Percentiles rank a stretch among this genome's conserved stretches.
phyloP scores from a whole-genome alignment of 2,329 filamentous ascomycete species.

The Calonectria henricotiae region DNA sequence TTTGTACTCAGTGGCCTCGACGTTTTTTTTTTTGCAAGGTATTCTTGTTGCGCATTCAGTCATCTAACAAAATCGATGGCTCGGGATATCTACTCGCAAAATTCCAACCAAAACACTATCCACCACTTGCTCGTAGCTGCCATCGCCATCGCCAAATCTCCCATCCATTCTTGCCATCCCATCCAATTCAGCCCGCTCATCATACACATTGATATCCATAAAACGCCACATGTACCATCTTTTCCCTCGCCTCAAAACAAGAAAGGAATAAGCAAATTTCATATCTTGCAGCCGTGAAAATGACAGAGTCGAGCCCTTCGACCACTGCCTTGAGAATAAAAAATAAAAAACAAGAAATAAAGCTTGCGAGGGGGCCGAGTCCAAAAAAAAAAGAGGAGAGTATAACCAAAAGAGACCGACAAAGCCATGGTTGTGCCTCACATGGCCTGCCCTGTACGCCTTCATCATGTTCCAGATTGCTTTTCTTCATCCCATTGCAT shows the following conservation, averaged over 20 bases:
- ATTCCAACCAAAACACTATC: constrained; percentile 32
- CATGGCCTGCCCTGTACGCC: constrained; percentile 48
- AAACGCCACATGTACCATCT: constrained; percentile 50
- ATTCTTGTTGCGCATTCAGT: constrained; percentile 42
- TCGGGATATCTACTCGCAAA: constrained; percentile 50
- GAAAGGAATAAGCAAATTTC: constrained; percentile 48
- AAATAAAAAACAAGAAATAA: constrained; percentile 42
- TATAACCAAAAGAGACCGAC: constrained; percentile 45
- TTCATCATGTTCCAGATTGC: constrained; percentile 45
- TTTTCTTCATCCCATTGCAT: constrained; percentile 31
- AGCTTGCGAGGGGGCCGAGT: constrained; percentile 28
- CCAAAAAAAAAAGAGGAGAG: constrained; percentile 45
- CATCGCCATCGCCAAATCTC: constrained; percentile 38
- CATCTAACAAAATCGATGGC: constrained; percentile 45
- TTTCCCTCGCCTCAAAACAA: constrained; percentile 48
- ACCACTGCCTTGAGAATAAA: constrained; percentile 42
- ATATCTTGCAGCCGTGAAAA: constrained; percentile 51
- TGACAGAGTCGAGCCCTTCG: constrained; percentile 52
- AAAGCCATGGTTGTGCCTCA: constrained; percentile 48
- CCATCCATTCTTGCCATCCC: constrained; percentile 31
- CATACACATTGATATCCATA: constrained; percentile 44
- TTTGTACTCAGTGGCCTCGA: not conserved
- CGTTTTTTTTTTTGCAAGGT: constrained; percentile 15
- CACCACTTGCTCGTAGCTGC: constrained; percentile 41
- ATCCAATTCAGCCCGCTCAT: constrained; percentile 22